Conservation (phyloP, 108 stramenopile species). For the Fistulifera solaris region DNA sequence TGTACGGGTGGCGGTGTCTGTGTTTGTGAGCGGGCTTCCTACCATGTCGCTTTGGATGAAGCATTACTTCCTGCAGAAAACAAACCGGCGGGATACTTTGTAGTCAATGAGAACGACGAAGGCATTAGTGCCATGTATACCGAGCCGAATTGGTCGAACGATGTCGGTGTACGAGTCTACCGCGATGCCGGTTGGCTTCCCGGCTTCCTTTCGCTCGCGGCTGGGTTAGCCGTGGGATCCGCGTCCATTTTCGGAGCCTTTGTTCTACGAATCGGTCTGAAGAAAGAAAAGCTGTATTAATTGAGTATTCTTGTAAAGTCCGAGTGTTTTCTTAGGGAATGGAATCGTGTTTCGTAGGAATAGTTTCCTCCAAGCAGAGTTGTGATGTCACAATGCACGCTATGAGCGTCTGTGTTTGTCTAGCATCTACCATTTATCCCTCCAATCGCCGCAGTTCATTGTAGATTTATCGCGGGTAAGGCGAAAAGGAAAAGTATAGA, state of each 20-base stretch:
- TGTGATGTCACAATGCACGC: too few relatives aligned
- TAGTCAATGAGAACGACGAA: slow-evolving; percentile 34
- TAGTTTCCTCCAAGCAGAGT: too few relatives aligned
- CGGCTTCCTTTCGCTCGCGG: slow-evolving; percentile 37
- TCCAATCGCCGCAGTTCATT: too few relatives aligned
- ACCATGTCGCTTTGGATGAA: slow-evolving; percentile 73
- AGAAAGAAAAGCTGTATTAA: slow-evolving; percentile 72
- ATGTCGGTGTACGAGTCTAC: slow-evolving; percentile 64
- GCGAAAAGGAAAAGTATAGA: too few relatives aligned
- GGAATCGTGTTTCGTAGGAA: neutral
- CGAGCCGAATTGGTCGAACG: slow-evolving; percentile 69
- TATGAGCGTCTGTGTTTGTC: too few relatives aligned
- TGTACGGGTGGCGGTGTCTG: slow-evolving; percentile 55
- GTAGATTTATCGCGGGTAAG: too few relatives aligned
- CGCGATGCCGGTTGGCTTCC: slow-evolving; percentile 32
- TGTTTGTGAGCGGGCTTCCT: slow-evolving; percentile 65
- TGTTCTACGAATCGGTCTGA: slow-evolving; percentile 46
- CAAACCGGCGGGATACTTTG: slow-evolving; percentile 53
- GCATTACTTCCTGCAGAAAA: slow-evolving; percentile 49
- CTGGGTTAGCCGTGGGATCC: slow-evolving; percentile 27
- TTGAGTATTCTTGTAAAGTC: neutral
- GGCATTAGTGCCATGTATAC: slow-evolving; percentile 71
- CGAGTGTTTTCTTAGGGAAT: neutral
- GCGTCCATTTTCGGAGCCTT: slow-evolving; percentile 27
- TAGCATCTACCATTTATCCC: too few relatives aligned